Conservation (phyloP, 805 yeast species). For the Wickerhamiella bombiphila region DNA sequence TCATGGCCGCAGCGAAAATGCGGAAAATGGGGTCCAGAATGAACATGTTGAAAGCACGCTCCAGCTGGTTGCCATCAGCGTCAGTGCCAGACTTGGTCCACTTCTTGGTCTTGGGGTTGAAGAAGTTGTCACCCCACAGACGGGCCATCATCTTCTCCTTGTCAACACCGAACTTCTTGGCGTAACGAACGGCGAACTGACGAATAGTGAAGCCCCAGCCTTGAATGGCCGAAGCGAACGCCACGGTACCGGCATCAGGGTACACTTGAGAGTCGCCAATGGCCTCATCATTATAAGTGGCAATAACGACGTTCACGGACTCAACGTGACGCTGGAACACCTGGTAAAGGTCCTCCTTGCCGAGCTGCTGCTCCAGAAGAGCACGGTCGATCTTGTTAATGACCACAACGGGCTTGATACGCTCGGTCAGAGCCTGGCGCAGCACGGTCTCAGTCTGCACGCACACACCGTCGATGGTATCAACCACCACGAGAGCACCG, state of each 20-base stretch:
- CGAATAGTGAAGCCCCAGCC: slow-evolving; percentile 99
- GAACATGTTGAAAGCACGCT: slow-evolving; percentile 99
- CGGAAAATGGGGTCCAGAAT: slow-evolving; percentile 98
- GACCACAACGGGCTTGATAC: slow-evolving; percentile 97
- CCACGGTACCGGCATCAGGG: slow-evolving; percentile 99
- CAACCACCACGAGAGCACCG: slow-evolving; percentile 99
- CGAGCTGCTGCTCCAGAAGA: slow-evolving; percentile 92
- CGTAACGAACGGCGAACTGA: slow-evolving; percentile 95
- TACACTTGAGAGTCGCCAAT: slow-evolving; percentile 95
- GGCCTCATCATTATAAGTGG: slow-evolving; percentile 81
- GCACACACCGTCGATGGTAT: slow-evolving; percentile 99
- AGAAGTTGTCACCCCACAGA: slow-evolving; percentile 99
- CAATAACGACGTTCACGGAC: slow-evolving; percentile 95
- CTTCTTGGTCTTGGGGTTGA: slow-evolving; percentile 99
- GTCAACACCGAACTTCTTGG: slow-evolving; percentile 99
- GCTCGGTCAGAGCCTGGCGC: slow-evolving; percentile 98
- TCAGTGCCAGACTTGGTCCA: slow-evolving; percentile 94
- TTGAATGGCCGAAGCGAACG: slow-evolving; percentile 99
- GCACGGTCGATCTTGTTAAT: slow-evolving; percentile 99
- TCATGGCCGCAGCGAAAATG: slow-evolving; percentile 92
- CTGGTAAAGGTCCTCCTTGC: slow-evolving; percentile 98
- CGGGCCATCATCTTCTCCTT: slow-evolving; percentile 95
- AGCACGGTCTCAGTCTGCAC: slow-evolving; percentile 99
- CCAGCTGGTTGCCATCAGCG: slow-evolving; percentile 87
- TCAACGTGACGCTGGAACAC: slow-evolving; percentile 97